phyloP scores from a whole-genome alignment of 2,329 filamentous ascomycete species.

The Sclerotinia sclerotiorum region DNA sequence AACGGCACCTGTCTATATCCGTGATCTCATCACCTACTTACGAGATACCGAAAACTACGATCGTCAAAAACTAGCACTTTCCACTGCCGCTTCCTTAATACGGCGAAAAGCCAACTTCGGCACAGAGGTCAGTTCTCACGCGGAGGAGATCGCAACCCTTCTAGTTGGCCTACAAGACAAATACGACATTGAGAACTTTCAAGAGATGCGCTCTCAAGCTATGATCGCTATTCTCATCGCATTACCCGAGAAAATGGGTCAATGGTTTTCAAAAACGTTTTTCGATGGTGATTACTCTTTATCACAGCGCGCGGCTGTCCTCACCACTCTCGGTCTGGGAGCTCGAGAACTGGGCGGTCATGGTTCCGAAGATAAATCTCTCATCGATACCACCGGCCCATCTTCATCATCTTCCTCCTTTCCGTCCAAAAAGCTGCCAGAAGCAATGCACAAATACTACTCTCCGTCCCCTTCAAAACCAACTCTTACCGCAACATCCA shows the following conservation, averaged over 20 bases:
- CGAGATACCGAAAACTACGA: constrained; percentile 83
- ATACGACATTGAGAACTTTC: constrained; percentile 76
- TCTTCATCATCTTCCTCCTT: constrained; percentile 52
- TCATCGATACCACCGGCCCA: constrained; percentile 38
- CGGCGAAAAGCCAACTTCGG: constrained; percentile 86
- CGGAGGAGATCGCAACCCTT: constrained; percentile 73
- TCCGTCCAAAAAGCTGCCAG: constrained; percentile 76
- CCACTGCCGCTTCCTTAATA: constrained; percentile 76
- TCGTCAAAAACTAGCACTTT: constrained; percentile 74
- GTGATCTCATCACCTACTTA: constrained; percentile 77
- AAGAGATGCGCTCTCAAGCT: constrained; percentile 71
- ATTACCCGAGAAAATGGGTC: constrained; percentile 73
- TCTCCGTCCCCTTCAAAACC: constrained; percentile 34
- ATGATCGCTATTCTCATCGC: constrained; percentile 80
- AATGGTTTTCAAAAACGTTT: constrained; percentile 80
- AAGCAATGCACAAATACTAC: constrained; percentile 72
- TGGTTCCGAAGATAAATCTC: constrained; percentile 45
- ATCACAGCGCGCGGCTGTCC: constrained; percentile 75
- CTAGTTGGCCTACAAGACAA: constrained; percentile 82
- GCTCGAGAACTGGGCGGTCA: constrained; percentile 83
- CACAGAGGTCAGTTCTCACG: constrained; percentile 81
- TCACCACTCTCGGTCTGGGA: constrained; percentile 78
- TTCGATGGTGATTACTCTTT: constrained; percentile 93
- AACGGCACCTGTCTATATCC: constrained; percentile 83
- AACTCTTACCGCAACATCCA: background rate